Base-by-base conservation (phyloP, 2,329 filamentous ascomycete species). In the Verticillium nonalfalfae region DNA sequence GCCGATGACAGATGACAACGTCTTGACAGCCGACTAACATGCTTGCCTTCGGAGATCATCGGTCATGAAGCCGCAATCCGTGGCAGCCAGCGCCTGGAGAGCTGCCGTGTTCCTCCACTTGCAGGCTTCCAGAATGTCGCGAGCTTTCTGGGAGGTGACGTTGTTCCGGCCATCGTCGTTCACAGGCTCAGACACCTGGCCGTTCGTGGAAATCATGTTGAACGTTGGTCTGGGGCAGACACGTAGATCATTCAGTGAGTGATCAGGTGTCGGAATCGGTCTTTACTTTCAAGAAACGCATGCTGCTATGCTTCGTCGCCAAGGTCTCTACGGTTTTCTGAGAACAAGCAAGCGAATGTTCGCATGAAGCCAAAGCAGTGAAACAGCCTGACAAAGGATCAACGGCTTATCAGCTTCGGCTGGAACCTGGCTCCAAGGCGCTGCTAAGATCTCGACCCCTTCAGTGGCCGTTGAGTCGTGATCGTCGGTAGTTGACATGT, bases 11-110 rank as follows among this genome's bases (percentile, higher is more conserved):
- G 26, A 57, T 11, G n/a, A 14, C 45, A 50, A 57, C 57, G 69
- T 58, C 70, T 62, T 62, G 21, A 66, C 64, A 38, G 14, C 34
- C 18, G 18, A 85, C 90, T 76, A 84, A 96, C 94, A 97, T 67
- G 91, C 92, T 73, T 80, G 78, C 70, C 85, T 84, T 66, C 93
- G 88, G 65, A 95, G 74, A 34, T 80, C 76, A 71, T 93, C 89
- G 21, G 80, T 81, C 61, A 91, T 70, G 64, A 92, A 81, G 18
- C 90, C 90, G n/a, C 87, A 89, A 59, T 79, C 75, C 1, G 85
- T 85, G 59, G 83, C 81, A 45, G 89, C 88, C 63, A 90, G 77
- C 13, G 69, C 69, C 63, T 83, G 79, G 60, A 93, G 79, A 54
- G 76, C 74, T 39, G 79, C 74, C 39, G 89, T 73, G 70, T 91